These are phyloP conservation scores for Leishmania lainsoni DNA, from an alignment of 208 protist species.

Conservation along the genomic window DNA sequence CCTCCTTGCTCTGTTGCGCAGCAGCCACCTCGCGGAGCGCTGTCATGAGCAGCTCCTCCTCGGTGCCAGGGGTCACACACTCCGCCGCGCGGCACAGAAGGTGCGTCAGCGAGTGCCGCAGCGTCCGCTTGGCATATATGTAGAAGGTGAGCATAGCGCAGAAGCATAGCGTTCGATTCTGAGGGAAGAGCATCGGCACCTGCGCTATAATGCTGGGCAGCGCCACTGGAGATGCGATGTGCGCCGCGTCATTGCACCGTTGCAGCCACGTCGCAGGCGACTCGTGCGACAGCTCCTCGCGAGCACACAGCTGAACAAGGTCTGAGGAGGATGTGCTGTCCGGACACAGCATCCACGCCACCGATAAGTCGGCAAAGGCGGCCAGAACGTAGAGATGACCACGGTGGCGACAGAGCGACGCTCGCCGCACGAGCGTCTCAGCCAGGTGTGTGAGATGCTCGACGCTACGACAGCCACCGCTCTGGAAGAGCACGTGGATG, in stretches of 20 bases:
- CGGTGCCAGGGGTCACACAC: conserved; percentile 18
- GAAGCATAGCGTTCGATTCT: conserved; percentile 21
- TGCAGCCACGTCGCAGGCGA: conserved; percentile 24
- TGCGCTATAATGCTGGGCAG: conserved; percentile 22
- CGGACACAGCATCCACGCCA: conserved; percentile 21
- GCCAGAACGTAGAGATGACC: conserved; percentile 28
- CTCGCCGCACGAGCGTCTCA: conserved; percentile 26
- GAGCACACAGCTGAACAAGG: conserved; percentile 13
- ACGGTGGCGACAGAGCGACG: conserved; percentile 28
- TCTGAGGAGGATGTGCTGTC: conserved; percentile 7
- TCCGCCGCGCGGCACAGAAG: conserved; percentile 25
- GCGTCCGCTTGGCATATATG: conserved; percentile 14
- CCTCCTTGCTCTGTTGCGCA: conserved; percentile 3
- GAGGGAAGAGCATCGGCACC: conserved; percentile 22
- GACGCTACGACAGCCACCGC: conserved; percentile 28
- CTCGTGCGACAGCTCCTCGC: conserved; percentile 9
- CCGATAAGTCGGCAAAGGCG: conserved; percentile 22
- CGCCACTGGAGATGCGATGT: conserved; percentile 21
- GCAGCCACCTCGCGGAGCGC: conserved; percentile 23
- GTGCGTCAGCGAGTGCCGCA: conserved; percentile 25
- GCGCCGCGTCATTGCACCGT: conserved; percentile 20
- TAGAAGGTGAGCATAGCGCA: conserved; percentile 19
- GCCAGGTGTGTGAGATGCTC: conserved; percentile 29
- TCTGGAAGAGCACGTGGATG: conserved; percentile 35
- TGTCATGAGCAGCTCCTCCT: conserved; percentile 25